Base-by-base conservation (phyloP, 352 stramenopile genomes). In the Pythium chondricola region DNA sequence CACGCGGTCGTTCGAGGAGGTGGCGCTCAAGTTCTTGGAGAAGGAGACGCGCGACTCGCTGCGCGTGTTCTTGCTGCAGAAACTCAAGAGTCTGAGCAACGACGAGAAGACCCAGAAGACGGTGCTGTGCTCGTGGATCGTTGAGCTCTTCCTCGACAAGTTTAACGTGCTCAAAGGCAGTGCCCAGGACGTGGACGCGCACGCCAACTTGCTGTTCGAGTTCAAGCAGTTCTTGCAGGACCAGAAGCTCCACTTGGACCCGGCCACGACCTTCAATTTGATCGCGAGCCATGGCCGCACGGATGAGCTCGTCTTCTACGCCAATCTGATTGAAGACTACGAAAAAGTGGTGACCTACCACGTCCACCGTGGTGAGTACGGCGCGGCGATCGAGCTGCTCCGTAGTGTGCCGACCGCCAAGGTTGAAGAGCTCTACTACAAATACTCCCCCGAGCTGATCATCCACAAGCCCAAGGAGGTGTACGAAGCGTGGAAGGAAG, bases 321-420 rank as follows among this genome's bases (percentile, higher is more conserved):
- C 90, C 7, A 92, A 79, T 24, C 64, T 97, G 8, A 97, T 97
- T 41, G 89, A 96, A 56, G 90, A 97, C 58, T 97, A 96, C 49
- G 90, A 97, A 41, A 92, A 95, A 43, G 85, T 97, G 4, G 77
- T 97, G 36, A 95, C 85, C 30, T 95, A 95, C 51, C 88, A 97
- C 59, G 83, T 96, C 39, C 72, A 95, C 42, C 84, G 85, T 4
- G 84, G 85, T 8, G 87, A 96, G 41, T 95, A 97, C 49, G 78
- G 72, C 8, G 80, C 83, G 3, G 86, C 89, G 6, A 94, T 97
- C 42, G 83, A 94, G 30, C 54, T 97, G 33, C 69, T 97, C 22
- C 74, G 75, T 27, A 86, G 85, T 16, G 87, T 94, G 21, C 82
- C 85, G 42, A 93, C 88, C 30, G 84, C 87, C 24, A 95, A 96